A percentile compares a stretch with the other conserved stretches of the same genome.
Evolutionary conservation across 805 yeast genomes (phyloP).

Genomic region (Saturnispora kantuleensis): DNA sequence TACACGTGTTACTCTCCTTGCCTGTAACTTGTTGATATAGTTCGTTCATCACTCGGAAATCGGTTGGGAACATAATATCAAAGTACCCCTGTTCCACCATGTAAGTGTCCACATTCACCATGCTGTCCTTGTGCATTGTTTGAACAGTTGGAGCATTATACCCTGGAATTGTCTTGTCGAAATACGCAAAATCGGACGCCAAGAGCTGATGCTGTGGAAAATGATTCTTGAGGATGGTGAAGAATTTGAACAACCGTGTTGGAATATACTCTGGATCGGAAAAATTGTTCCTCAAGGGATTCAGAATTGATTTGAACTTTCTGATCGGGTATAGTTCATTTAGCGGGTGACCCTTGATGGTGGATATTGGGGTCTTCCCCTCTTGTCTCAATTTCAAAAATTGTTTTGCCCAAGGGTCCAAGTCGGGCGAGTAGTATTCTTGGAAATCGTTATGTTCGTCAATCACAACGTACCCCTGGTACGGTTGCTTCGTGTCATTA

Average conservation of each 20-base stretch:
- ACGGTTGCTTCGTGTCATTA: slow-evolving; percentile 51
- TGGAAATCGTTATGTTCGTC: slow-evolving; percentile 67
- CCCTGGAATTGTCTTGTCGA: slow-evolving; percentile 45
- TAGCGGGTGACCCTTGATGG: slow-evolving; percentile 43
- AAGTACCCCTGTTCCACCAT: slow-evolving; percentile 82
- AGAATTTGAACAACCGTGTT: slow-evolving; percentile 58
- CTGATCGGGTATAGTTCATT: slow-evolving; percentile 37
- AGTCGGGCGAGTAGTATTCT: slow-evolving; percentile 56
- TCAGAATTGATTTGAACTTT: slow-evolving; percentile 36
- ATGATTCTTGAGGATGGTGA: slow-evolving; percentile 47
- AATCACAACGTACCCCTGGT: slow-evolving; percentile 68
- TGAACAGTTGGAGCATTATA: slow-evolving; percentile 73
- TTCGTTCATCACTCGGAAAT: slow-evolving; percentile 52
- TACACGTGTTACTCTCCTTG: slow-evolving; percentile 39
- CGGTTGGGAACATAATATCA: slow-evolving; percentile 82
- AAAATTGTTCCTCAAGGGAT: slow-evolving; percentile 59
- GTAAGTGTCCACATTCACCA: slow-evolving; percentile 62
- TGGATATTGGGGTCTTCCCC: slow-evolving; percentile 29
- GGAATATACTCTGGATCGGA: slow-evolving; percentile 75
- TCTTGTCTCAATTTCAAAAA: slow-evolving; percentile 48
- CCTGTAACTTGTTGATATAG: slow-evolving; percentile 58
- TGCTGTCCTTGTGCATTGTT: slow-evolving; percentile 55
- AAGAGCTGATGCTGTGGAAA: slow-evolving; percentile 74
- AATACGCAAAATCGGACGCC: slow-evolving; percentile 55
- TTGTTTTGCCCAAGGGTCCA: slow-evolving; percentile 45